phyloP scores from a whole-genome alignment of 768 basidiomycete species.

The Cyathus striatus region DNA sequence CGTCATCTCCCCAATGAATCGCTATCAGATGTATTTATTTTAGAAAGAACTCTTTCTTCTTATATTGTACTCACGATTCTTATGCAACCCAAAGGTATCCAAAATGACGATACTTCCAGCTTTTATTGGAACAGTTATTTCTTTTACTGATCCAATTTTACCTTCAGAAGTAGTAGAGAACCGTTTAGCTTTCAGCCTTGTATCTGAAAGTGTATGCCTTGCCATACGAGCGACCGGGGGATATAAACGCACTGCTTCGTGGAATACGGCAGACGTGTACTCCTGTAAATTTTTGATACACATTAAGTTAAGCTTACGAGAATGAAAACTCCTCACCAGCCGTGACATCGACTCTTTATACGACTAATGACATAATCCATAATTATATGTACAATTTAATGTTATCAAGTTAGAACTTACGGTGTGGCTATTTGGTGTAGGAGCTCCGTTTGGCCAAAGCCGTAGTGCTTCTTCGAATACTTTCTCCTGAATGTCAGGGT shows the following conservation, averaged over 20 bases:
- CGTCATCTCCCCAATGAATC: slow-evolving; percentile 45
- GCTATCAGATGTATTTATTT: slow-evolving; percentile 26
- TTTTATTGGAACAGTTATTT: slow-evolving; percentile 27
- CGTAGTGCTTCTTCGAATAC: slow-evolving; percentile 32
- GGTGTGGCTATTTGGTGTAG: slow-evolving; percentile 15
- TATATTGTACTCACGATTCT: slow-evolving; percentile 36
- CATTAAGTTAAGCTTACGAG: slow-evolving; percentile 1
- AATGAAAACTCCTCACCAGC: slow-evolving; percentile 20
- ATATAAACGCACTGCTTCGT: slow-evolving; percentile 41
- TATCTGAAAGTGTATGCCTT: slow-evolving; percentile 28
- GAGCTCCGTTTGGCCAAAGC: slow-evolving; percentile 33
- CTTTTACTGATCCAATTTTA: slow-evolving; percentile 19
- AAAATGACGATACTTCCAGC: slow-evolving; percentile 32
- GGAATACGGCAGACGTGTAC: slow-evolving; percentile 36
- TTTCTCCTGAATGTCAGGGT: slow-evolving; percentile 44
- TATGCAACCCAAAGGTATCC: slow-evolving; percentile 37
- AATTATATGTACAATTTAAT: background rate
- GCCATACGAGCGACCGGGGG: slow-evolving; percentile 29
- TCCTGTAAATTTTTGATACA: slow-evolving; percentile 18
- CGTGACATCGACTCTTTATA: slow-evolving; percentile 33
- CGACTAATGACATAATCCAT: slow-evolving; percentile 18
- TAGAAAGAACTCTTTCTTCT: too few relatives aligned
- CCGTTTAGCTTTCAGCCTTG: slow-evolving; percentile 23
- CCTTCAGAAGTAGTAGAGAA: slow-evolving; percentile 22
- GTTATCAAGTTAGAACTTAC: slow-evolving; percentile 12